phyloP scores from a whole-genome alignment of 1,139 yeast species.

The Kodamaea alishanica region DNA sequence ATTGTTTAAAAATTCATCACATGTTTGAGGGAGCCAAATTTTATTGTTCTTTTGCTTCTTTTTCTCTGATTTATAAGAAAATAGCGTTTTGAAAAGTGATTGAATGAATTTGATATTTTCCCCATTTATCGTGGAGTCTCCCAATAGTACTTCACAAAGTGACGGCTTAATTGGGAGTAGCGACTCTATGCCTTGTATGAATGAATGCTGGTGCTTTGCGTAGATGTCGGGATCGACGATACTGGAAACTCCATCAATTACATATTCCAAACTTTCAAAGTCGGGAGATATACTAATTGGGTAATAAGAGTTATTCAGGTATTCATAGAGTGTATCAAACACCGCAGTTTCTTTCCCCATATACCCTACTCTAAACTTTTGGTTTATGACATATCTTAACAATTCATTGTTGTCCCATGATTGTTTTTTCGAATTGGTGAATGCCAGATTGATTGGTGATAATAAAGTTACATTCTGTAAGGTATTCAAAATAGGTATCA shows the following conservation, averaged over 20 bases:
- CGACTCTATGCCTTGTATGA: slow-evolving; percentile 67
- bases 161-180: slow-evolving; percentile 44
- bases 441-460: slow-evolving; percentile 89
- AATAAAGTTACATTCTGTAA: slow-evolving; percentile 67
- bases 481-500: slow-evolving; percentile 65
- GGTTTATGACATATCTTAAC: slow-evolving; percentile 35
- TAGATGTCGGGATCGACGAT: slow-evolving; percentile 61
- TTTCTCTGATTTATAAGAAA: slow-evolving; percentile 10
- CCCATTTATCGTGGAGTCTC: slow-evolving; percentile 17
- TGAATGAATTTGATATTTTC: slow-evolving; percentile 25
- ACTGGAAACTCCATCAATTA: slow-evolving; percentile 48
- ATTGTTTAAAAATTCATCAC: slow-evolving; percentile 27
- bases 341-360: slow-evolving; percentile 26
- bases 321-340: slow-evolving; percentile 28
- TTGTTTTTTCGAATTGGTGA: slow-evolving; percentile 25
- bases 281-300: slow-evolving; percentile 30
- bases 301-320: slow-evolving; percentile 18
- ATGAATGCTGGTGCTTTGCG: slow-evolving; percentile 69
- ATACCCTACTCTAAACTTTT: slow-evolving; percentile 34
- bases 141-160: slow-evolving; percentile 38
- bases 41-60: slow-evolving; percentile 1
- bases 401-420: slow-evolving; percentile 20
- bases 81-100: slow-evolving; percentile 31
- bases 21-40: slow-evolving; percentile 20
- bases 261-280: slow-evolving; percentile 26